Evolutionary conservation across 2,329 filamentous ascomycete species (phyloP).

Genomic region (Xylariaceae sp.): DNA sequence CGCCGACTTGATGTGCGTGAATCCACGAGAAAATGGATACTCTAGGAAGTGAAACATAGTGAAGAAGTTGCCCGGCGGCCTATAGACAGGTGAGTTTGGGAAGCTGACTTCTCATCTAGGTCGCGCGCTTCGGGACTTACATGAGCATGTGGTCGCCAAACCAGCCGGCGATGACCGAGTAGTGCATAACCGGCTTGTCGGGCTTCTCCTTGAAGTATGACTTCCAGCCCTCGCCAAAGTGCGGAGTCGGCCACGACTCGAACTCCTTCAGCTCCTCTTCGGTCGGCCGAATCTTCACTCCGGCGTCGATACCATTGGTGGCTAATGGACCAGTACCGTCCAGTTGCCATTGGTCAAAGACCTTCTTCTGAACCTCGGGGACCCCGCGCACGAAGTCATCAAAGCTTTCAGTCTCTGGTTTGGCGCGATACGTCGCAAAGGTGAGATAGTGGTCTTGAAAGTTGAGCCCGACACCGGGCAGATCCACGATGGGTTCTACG

Average conservation of each 20-base stretch:
- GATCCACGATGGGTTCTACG: constrained; percentile 65
- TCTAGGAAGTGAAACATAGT: constrained; percentile 81
- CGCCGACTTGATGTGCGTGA: constrained; percentile 65
- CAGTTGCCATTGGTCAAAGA: constrained; percentile 73
- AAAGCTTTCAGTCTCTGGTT: constrained; percentile 72
- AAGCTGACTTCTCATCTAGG: background rate
- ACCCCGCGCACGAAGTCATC: constrained; percentile 76
- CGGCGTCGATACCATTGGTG: constrained; percentile 76
- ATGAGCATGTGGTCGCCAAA: constrained; percentile 59
- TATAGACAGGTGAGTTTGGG: constrained; percentile 29
- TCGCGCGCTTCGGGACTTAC: constrained; percentile 30
- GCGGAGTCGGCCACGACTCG: constrained; percentile 68
- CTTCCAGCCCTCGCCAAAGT: constrained; percentile 73
- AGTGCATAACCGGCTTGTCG: constrained; percentile 85
- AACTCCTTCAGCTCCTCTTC: constrained; percentile 64
- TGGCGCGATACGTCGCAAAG: constrained; percentile 67
- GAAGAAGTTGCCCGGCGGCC: constrained; percentile 76
- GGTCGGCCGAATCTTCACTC: constrained; percentile 72
- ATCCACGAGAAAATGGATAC: constrained; percentile 72
- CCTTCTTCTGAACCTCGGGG: constrained; percentile 65
- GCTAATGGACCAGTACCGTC: constrained; percentile 75
- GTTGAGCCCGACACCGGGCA: constrained; percentile 70
- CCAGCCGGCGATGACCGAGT: constrained; percentile 69
- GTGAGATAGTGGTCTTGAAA: constrained; percentile 75
- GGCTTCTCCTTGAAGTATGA: constrained; percentile 81